Percentiles rank a stretch among this genome's conserved stretches.
These are phyloP conservation scores for Dalbergia cochinchinensis DNA, from an alignment of 306 rosid species.

Conservation along the genomic window DNA sequence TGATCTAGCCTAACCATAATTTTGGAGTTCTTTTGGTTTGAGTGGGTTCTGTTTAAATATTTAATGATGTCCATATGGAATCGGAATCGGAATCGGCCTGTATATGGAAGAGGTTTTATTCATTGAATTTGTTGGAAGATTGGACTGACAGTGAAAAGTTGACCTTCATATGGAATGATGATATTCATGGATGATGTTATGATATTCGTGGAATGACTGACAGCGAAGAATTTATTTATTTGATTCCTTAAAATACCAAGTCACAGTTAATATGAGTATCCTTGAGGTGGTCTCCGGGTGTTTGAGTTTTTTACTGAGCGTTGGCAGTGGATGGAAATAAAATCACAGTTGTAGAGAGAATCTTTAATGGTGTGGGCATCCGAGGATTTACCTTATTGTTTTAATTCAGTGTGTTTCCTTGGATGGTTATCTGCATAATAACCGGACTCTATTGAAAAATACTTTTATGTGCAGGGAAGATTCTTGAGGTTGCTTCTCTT, in stretches of 20 bases:
- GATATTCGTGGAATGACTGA: not conserved
- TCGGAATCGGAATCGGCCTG: slow-evolving; percentile 31
- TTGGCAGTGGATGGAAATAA: slow-evolving; percentile 30
- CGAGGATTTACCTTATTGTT: slow-evolving; percentile 29
- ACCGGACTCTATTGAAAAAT: slow-evolving; percentile 25
- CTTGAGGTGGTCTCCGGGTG: slow-evolving; percentile 37
- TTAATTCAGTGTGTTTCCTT: slow-evolving; percentile 4
- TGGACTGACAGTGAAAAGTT: slow-evolving; percentile 25
- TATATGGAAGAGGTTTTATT: slow-evolving; percentile 30
- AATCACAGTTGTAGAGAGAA: slow-evolving; percentile 17
- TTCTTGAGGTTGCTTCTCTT: slow-evolving; percentile 40
- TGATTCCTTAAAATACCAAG: slow-evolving; percentile 37
- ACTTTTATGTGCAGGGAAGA: slow-evolving; percentile 22
- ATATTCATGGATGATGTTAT: slow-evolving; percentile 40
- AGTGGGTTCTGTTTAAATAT: slow-evolving; percentile 41
- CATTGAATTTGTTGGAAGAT: slow-evolving; percentile 45
- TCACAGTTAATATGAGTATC: slow-evolving; percentile 44
- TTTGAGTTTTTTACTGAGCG: not conserved
- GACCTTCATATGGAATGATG: slow-evolving; percentile 36
- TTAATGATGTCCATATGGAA: slow-evolving; percentile 28
- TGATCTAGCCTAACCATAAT: slow-evolving; percentile 27
- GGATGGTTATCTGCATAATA: slow-evolving; percentile 29
- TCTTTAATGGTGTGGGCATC: slow-evolving; percentile 34
- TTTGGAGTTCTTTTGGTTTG: slow-evolving; percentile 41
- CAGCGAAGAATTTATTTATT: slow-evolving; percentile 33